A percentile compares a stretch with the other conserved stretches of the same genome.
Evolutionary conservation across 805 yeast genomes (phyloP).

Genomic region (Sugiyamaella marilandica): DNA sequence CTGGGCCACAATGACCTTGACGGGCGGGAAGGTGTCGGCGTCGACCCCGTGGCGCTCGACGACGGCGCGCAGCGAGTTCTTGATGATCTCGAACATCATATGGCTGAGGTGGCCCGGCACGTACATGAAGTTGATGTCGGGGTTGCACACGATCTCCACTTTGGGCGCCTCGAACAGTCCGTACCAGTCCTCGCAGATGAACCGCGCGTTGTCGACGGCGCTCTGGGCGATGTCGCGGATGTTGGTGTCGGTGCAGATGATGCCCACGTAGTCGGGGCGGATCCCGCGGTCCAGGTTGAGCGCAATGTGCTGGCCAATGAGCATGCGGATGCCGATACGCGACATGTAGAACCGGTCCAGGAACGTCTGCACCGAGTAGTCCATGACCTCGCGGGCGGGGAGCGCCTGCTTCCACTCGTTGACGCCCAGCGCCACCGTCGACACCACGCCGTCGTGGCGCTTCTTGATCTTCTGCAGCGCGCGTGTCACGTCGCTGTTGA

Average conservation of each 20-base stretch:
- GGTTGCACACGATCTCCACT: slow-evolving; percentile 71
- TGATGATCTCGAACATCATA: slow-evolving; percentile 83
- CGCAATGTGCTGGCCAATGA: slow-evolving; percentile 91
- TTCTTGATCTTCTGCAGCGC: slow-evolving; percentile 66
- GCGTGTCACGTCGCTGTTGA: slow-evolving; percentile 62
- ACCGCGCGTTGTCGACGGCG: slow-evolving; percentile 85
- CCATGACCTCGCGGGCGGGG: slow-evolving; percentile 44
- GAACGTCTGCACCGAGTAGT: slow-evolving; percentile 71
- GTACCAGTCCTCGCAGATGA: slow-evolving; percentile 87
- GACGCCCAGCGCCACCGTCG: slow-evolving; percentile 89
- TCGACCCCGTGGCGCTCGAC: slow-evolving; percentile 70
- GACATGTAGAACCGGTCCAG: slow-evolving; percentile 85
- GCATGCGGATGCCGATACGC: slow-evolving; percentile 87
- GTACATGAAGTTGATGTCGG: slow-evolving; percentile 77
- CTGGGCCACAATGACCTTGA: slow-evolving; percentile 80
- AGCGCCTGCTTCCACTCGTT: slow-evolving; percentile 72
- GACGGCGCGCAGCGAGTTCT: slow-evolving; percentile 83
- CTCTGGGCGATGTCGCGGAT: slow-evolving; percentile 79
- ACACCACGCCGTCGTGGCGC: slow-evolving; percentile 88
- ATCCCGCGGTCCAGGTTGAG: slow-evolving; percentile 60
- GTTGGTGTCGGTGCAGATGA: slow-evolving; percentile 79
- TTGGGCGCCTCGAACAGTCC: slow-evolving; percentile 83
- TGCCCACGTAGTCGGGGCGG: slow-evolving; percentile 73
- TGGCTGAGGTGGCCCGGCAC: slow-evolving; percentile 92
- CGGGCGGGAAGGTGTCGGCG: slow-evolving; percentile 73